Conservation (phyloP, 192 early-diverging fungal genomes). For the Oehlia diaphana region DNA sequence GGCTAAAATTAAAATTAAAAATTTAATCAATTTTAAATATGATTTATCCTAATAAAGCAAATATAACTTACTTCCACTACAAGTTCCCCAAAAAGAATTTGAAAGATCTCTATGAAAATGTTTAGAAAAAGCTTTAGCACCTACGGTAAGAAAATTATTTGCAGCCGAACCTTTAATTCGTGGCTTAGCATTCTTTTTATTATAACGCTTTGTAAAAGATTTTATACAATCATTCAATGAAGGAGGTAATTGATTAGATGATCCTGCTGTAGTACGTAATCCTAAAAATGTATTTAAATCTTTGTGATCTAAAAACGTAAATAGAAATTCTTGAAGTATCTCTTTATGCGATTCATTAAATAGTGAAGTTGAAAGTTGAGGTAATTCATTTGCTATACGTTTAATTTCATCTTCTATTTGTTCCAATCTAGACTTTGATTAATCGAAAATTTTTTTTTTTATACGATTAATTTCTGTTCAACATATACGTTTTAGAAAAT, state of each 20-base stretch:
- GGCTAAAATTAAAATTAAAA: neutral
- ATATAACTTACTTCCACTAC: constrained; percentile 33
- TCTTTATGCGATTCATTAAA: constrained; percentile 7
- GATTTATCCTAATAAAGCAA: neutral
- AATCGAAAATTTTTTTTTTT: neutral
- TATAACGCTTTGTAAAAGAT: constrained; percentile 22
- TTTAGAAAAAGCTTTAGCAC: constrained; percentile 35
- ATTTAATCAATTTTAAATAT: neutral
- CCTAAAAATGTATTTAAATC: constrained; percentile 29
- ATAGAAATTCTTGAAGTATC: constrained; percentile 18
- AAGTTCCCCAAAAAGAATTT: constrained; percentile 31
- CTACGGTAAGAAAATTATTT: constrained; percentile 31
- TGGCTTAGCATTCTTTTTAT: constrained; percentile 19
- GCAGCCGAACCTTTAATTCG: neutral
- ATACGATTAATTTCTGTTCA: neutral
- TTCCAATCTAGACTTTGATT: constrained; percentile 25
- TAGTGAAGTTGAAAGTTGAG: neutral
- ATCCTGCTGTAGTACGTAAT: constrained; percentile 26
- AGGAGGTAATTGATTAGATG: constrained; percentile 22
- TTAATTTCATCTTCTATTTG: constrained; percentile 29
- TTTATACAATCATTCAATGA: constrained; percentile 25
- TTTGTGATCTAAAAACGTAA: constrained; percentile 23
- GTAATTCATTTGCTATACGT: neutral
- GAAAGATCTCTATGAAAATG: constrained; percentile 33
- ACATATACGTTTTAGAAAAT: neutral